Evolutionary conservation across 2,329 filamentous ascomycete species (phyloP), one percentile per base, ranked within the genome.

Genomic region (Aspergillus sp.): DNA sequence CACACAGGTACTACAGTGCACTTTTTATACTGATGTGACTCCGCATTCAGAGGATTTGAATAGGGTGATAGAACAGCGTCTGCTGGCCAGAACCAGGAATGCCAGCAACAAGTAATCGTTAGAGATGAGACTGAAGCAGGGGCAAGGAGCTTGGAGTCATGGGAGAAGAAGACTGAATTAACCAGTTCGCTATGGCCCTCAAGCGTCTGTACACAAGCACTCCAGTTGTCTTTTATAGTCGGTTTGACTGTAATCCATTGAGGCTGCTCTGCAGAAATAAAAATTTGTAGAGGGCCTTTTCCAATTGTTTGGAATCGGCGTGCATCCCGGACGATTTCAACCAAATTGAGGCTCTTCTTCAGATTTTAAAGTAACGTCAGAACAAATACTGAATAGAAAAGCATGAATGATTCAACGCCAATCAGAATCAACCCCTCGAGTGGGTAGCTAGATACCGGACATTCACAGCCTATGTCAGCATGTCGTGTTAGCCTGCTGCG

Each of bases 241-340:
- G 45, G 30, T 12, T 32, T 39, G 0, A 1, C 10, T 3, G n/a
- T 7, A 28, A 54, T 49, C 46, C 42, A 52, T 1, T 0, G 6
- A 30, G 46, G 48, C 7, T 33, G 6, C 33, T 50, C 4, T 10
- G 34, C 48, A 32, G 50, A 65, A 41, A 34, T 50, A 46, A 68
- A 67, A 7, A 60, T 45, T 45, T 68, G 62, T 6, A 55, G 47
- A 10, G 60, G 52, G 12, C 49, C 32, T 4, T 44, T 50, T 32
- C 61, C 44, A 35, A 66, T 61, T 40, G 55, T 42, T 41, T 10
- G 60, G 49, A 54, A 64, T 45, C 59, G 51, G 26, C 47, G 52
- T 12, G 53, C 47, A 36, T 68, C 58, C 41, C 33, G 57, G 46
- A 53, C 56, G 10, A 42, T 38, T 28, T 29, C 26, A 41, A 30